Base-by-base conservation (phyloP, 139 green algal genomes). In the Chlamydomonas sp. region DNA sequence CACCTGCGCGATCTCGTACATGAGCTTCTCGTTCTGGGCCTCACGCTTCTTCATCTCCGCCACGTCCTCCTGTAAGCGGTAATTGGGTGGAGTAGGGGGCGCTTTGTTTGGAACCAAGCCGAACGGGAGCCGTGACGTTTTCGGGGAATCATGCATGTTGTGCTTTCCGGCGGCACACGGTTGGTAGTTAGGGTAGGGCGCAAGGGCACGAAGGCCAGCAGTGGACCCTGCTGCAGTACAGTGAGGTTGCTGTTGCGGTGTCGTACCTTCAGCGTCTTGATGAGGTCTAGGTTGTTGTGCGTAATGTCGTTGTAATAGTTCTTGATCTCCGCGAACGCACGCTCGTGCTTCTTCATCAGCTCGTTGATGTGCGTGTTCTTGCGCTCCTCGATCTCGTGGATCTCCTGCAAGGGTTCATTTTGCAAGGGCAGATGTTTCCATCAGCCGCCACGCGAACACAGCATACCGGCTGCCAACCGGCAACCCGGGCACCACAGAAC, bases 281-380 rank as follows among this genome's bases (percentile, higher is more conserved):
- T 98, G 59, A 98, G 93, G 91, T 99, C 96, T 78, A 99, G 92
- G 92, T 98, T 99, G 91, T 98, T 97, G 92, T 95, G 93, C 8
- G 96, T 98, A 91, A 99, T 97, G 90, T 98, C 95, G 75, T 98
- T 97, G 95, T 98, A 99, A 92, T 99, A 99, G 88, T 96, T 96
- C 79, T 97, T 97, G 93, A 98, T 97, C 86, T 98, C 96, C 10
- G 90, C 89, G 81, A 98, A 98, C 0, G 96, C 95, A 7, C 91
- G 91, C 79, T 97, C 93, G 86, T 98, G 96, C 88, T 96, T 94
- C 91, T 98, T 96, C 94, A 98, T 97, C 7, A 98, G 90, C 89
- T 97, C 94, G 79, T 97, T 96, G 87, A 98, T 97, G 92, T 98
- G 95, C 2, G 90, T 91, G 89, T 98, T 98, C 91, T 96, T 96